phyloP scores from a whole-genome alignment of 148 eudicot species.

The Chenopodium suecicum region DNA sequence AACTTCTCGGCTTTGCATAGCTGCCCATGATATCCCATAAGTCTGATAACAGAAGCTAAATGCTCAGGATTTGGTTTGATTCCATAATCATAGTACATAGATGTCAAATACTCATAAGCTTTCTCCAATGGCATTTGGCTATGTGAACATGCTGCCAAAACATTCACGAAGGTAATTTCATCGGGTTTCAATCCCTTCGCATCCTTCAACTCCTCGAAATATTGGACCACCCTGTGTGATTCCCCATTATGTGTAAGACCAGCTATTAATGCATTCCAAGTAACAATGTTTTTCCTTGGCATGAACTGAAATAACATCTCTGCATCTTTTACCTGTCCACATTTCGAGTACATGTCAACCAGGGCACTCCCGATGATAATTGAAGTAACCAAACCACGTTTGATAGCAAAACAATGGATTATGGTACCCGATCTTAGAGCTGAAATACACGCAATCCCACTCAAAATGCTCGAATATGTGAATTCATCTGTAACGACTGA shows the following conservation, averaged over 20 bases:
- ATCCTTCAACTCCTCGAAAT: constrained; percentile 49
- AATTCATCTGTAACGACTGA: constrained; percentile 52
- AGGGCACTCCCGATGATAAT: constrained; percentile 75
- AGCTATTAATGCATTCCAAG: constrained; percentile 76
- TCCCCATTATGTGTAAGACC: constrained; percentile 83
- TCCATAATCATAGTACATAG: constrained; percentile 48
- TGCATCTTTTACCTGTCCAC: constrained; percentile 53
- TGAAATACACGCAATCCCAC: constrained; percentile 61
- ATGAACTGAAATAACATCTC: constrained; percentile 46
- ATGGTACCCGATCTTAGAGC: constrained; percentile 56
- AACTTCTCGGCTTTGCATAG: constrained; percentile 59
- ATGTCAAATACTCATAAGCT: constrained; percentile 49
- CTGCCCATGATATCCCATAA: constrained; percentile 78
- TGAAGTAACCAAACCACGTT: constrained; percentile 43
- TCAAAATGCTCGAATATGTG: constrained; percentile 65
- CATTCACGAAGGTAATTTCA: constrained; percentile 67
- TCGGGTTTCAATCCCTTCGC: constrained; percentile 50
- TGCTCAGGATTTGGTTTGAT: constrained; percentile 63
- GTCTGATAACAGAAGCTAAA: constrained; percentile 59
- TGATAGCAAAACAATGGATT: constrained; percentile 56
- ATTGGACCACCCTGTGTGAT: constrained; percentile 47
- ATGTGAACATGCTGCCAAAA: constrained; percentile 74
- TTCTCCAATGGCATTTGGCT: constrained; percentile 45
- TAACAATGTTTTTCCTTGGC: constrained; percentile 61
- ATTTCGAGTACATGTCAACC: constrained; percentile 78